A percentile compares a stretch with the other conserved stretches of the same genome.
phyloP scores from a whole-genome alignment of 305 asterid species.

The Fraxinus angustifolia region DNA sequence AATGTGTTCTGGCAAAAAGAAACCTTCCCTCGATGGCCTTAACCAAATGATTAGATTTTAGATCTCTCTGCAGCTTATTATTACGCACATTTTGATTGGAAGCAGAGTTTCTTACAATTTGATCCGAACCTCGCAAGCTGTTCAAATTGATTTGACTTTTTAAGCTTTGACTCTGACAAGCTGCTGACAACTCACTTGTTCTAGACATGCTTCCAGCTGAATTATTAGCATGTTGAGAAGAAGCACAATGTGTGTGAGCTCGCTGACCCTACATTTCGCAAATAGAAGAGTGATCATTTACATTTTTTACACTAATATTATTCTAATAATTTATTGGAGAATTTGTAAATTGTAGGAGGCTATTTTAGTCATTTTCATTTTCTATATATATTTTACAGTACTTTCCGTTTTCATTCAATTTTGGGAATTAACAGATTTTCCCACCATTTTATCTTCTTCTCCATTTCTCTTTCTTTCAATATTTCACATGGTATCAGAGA shows the following conservation, averaged over 20 bases:
- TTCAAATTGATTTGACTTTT: conserved; percentile 41
- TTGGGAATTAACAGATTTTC: too few relatives aligned
- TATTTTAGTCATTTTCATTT: too few relatives aligned
- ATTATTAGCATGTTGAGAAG: conserved; percentile 39
- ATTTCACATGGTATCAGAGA: too few relatives aligned
- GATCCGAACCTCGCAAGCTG: conserved; percentile 40
- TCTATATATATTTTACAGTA: too few relatives aligned
- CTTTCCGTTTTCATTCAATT: too few relatives aligned
- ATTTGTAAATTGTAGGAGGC: too few relatives aligned
- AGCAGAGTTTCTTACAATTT: conserved; percentile 36
- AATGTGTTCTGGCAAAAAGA: conserved; percentile 73
- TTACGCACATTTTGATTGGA: conserved; percentile 39
- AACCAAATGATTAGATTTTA: conserved; percentile 50
- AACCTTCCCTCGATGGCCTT: conserved; percentile 57
- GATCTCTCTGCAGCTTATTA: conserved; percentile 50
- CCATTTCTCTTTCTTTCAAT: too few relatives aligned
- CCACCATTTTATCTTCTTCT: too few relatives aligned
- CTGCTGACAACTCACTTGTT: conserved; percentile 34
- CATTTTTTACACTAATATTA: conserved; percentile 30
- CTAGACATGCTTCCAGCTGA: conserved; percentile 35
- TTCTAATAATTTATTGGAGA: background rate
- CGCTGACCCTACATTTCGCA: conserved; percentile 30
- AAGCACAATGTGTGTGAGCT: conserved; percentile 21
- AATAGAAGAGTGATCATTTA: conserved; percentile 33
- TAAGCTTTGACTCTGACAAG: conserved; percentile 42